A percentile compares a stretch with the other conserved stretches of the same genome.
phyloP scores from a whole-genome alignment of 768 basidiomycete genomes.

The Mycena rebaudengoi region DNA sequence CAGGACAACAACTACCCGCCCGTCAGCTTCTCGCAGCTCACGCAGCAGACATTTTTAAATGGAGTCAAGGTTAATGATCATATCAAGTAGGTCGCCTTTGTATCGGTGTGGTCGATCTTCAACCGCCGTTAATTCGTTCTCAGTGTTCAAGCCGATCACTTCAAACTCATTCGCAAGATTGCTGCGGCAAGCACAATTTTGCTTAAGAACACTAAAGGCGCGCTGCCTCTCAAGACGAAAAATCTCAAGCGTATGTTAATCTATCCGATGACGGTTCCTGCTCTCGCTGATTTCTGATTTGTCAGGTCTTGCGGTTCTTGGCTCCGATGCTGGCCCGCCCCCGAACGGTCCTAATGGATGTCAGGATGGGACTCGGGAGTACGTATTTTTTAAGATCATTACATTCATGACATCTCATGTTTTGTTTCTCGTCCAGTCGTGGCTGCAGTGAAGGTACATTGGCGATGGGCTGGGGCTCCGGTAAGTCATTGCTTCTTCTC shows the following conservation, averaged over 20 bases:
- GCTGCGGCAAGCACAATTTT: slow-evolving; percentile 72
- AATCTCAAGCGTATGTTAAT: slow-evolving; percentile 42
- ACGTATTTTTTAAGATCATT: not conserved
- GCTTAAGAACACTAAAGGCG: slow-evolving; percentile 62
- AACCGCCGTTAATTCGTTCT: not conserved
- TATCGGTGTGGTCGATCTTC: not conserved
- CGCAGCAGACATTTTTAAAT: not conserved
- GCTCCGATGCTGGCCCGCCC: slow-evolving; percentile 49
- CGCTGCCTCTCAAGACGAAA: slow-evolving; percentile 50
- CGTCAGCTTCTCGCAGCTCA: slow-evolving; percentile 3
- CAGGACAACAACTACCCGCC: slow-evolving; percentile 18
- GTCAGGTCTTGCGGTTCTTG: slow-evolving; percentile 43
- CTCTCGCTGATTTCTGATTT: not conserved
- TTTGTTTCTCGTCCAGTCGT: slow-evolving; percentile 12
- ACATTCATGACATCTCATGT: too few species aligned
- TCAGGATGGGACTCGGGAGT: slow-evolving; percentile 31
- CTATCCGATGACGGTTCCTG: not conserved
- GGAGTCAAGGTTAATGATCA: not conserved
- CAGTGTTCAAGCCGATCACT: slow-evolving; percentile 22
- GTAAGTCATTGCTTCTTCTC: not conserved
- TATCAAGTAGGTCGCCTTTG: slow-evolving; percentile 7
- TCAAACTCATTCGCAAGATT: slow-evolving; percentile 63
- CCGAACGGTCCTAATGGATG: slow-evolving; percentile 42
- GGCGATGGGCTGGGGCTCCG: slow-evolving; percentile 45
- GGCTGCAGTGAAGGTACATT: slow-evolving; percentile 51